Evolutionary conservation across 441 rosid genomes (phyloP), one percentile per base, ranked within the genome.

Genomic region (Croton laevigatus): DNA sequence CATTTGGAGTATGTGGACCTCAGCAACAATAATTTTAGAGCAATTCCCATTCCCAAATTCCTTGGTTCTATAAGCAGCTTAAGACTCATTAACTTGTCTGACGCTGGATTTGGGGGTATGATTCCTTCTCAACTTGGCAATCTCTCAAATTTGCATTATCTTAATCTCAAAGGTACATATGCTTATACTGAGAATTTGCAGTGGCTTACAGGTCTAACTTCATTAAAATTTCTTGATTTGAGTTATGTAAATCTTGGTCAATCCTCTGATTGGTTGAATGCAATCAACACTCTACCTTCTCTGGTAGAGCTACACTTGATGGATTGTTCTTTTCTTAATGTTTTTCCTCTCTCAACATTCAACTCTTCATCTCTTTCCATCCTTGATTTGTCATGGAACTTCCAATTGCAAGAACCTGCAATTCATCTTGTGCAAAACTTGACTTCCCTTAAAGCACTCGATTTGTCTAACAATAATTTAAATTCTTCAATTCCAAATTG

Each of bases 401-500:
- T n/a, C n/a, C n/a, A n/a, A n/a, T n/a, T n/a, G n/a, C n/a, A n/a
- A n/a, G 6, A 2, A 0, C 72, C 66, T 61, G 65, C 54, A 2
- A 27, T 75, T 20, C 78, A 57, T 57, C 14, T 68, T 9, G 57
- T 79, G 17, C 61, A 54, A 65, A 81, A 59, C 62, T 9, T 82
- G 38, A 72, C 66, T 57, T 74, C 76, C 20, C 78, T 82, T 66
- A 53, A 9, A 22, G 17, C 55, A 37, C 83, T 79, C 46, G 68
- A 22, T 46, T 46, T 79, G 4, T 4, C 58, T 23, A 0, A 1
- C 0, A 75, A 77, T 48, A 0, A 3, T 3, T 66, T 79, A 16
- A 72, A 32, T 60, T 77, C 83, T 2, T 73, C 79, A 0, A 4
- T 74, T 3, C 78, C 81, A 0, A 11, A n/a, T 0, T 63, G 62